Conservation (phyloP, 106 monocot species). For the Dendrobium officinale region DNA sequence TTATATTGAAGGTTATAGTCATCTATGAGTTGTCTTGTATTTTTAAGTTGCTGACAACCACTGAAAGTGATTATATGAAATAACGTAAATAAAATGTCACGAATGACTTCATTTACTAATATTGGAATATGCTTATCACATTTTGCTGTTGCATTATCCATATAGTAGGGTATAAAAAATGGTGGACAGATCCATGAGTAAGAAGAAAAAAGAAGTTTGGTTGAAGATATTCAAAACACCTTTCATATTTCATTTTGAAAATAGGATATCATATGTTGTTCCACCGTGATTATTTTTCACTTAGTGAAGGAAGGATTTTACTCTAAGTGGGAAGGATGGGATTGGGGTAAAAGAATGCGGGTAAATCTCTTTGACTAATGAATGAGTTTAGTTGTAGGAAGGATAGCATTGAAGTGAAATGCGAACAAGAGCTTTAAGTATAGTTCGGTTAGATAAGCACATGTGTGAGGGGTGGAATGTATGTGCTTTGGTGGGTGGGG, state of each 20-base stretch:
- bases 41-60: neutral
- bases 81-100: neutral
- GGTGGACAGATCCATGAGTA: neutral
- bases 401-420: too few relatives aligned
- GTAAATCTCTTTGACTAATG: too few relatives aligned
- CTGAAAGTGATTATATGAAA: neutral
- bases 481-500: too few relatives aligned
- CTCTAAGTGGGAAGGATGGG: neutral
- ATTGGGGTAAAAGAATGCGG: neutral
- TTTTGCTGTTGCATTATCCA: neutral
- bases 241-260: neutral
- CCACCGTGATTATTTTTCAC: neutral
- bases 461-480: too few relatives aligned
- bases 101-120: neutral
- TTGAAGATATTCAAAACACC: neutral
- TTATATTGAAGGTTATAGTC: neutral
- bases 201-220: neutral
- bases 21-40: conserved; percentile 4
- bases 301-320: neutral
- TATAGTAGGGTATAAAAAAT: neutral
- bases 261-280: neutral
- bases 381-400: too few relatives aligned
- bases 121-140: neutral
- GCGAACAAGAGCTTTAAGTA: too few relatives aligned
- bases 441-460: too few relatives aligned